Conservation (phyloP, 1,284 basidiomycete genomes). For the Xerocomus nothofagi region DNA sequence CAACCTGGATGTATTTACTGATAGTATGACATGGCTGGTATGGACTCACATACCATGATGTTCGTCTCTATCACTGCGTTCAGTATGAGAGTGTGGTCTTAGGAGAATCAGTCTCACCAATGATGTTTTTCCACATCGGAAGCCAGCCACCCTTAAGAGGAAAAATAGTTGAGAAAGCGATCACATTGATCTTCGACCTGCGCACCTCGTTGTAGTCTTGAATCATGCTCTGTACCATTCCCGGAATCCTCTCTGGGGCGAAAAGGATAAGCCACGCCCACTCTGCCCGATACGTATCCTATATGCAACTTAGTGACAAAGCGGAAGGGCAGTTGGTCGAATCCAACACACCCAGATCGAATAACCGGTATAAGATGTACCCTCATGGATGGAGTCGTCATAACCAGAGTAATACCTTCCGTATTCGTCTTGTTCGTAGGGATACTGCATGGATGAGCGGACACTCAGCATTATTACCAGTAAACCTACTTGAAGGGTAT, state of each 20-base stretch:
- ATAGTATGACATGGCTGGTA: background rate
- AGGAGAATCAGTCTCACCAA: constrained; percentile 45
- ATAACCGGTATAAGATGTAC: constrained; percentile 76
- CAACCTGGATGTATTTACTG: constrained; percentile 46
- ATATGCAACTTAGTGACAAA: background rate
- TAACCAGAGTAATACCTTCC: constrained; percentile 78
- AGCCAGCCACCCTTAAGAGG: constrained; percentile 70
- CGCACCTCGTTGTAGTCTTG: constrained; percentile 70
- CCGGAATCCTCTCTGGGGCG: constrained; percentile 71
- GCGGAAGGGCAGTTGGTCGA: background rate
- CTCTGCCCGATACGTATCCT: constrained; percentile 79
- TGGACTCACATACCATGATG: constrained; percentile 53
- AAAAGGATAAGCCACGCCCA: constrained; percentile 80
- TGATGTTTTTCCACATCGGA: constrained; percentile 90
- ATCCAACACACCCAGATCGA: constrained; percentile 68
- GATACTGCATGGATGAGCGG: constrained; percentile 53
- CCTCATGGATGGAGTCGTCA: constrained; percentile 61
- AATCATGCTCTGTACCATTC: constrained; percentile 79
- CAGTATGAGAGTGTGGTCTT: background rate
- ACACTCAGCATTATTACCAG: background rate
- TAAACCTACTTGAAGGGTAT: constrained; percentile 57
- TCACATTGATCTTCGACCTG: background rate
- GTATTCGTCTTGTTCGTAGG: constrained; percentile 74
- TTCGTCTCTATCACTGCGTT: constrained; percentile 53
- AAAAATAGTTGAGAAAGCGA: background rate